Evolutionary conservation across 768 basidiomycete species (phyloP), one percentile per base, ranked within the genome.

Genomic region (Podaxis carcinomalis): DNA sequence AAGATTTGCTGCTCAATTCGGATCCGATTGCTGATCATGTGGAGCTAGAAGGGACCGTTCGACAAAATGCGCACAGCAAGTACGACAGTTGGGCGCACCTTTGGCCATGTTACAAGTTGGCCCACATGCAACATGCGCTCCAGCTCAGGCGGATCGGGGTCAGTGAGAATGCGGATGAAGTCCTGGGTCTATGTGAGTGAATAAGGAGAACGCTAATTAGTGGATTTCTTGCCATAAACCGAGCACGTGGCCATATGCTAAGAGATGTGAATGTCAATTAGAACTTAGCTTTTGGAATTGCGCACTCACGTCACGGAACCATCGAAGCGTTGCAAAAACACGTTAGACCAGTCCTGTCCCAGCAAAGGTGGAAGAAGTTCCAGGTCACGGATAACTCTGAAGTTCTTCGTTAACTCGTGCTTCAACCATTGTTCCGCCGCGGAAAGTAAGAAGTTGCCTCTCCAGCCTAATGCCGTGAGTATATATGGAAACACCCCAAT

Each of bases 401-500:
- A 95, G 69, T 98, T 97, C 79, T 98, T 98, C 3, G 93, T 92
- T 11, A 99, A 77, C 70, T 98, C 96, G 46, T 97, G 84, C 71
- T 98, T 98, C 62, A 97, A 79, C 85, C 92, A 95, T 66, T 96
- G 95, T 71, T 98, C 95, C 3, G 90, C 89, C 1, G 95, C 95
- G 2, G 93, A 94, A 9, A 98, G 75, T 19, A 98, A 68, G 71
- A 94, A 98, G 51, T 97, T 97, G 51, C 95, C 97, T 69, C 96
- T 78, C 97, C 96, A 98, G 1, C 95, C 92, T 75, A 46, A n/a
- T 27, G 4, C 19, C 14, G 11, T 23, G 46, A 28, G 27, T 46
- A 7, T 54, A 25, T 59, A 25, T 86, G 40, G 23, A 56, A 62
- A 25, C 27, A 50, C 5, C 14, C n/a, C 56, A 44, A 9, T 21